These are phyloP conservation scores for Priceomyces carsonii DNA, from an alignment of 805 yeast species.

Conservation along the genomic window DNA sequence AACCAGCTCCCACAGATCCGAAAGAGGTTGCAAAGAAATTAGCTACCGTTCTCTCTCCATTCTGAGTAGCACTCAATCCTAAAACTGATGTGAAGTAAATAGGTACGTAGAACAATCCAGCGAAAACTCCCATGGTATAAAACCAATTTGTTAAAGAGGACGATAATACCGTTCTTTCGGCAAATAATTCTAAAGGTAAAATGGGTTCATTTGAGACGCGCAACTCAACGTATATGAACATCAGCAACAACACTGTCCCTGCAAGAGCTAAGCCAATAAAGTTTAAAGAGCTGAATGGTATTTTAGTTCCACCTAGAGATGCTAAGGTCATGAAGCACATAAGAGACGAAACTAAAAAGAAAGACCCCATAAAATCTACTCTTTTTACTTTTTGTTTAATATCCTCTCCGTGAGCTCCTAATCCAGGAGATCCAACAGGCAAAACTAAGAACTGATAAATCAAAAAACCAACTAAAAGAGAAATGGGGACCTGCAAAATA, in stretches of 20 bases:
- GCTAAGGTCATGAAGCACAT: constrained; percentile 63
- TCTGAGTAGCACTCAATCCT: constrained; percentile 52
- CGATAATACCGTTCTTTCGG: constrained; percentile 59
- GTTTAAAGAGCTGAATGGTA: constrained; percentile 45
- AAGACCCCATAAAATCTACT: constrained; percentile 69
- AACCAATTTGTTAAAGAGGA: constrained; percentile 72
- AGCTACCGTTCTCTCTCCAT: constrained; percentile 60
- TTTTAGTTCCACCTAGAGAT: constrained; percentile 62
- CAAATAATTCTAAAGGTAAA: constrained; percentile 60
- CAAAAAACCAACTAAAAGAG: constrained; percentile 42
- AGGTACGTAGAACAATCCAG: constrained; percentile 70
- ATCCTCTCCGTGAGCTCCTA: constrained; percentile 49
- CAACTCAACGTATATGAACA: constrained; percentile 54
- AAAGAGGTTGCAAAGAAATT: constrained; percentile 67
- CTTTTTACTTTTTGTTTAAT: constrained; percentile 51
- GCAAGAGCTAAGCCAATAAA: constrained; percentile 34
- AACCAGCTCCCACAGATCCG: constrained; percentile 69
- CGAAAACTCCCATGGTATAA: constrained; percentile 64
- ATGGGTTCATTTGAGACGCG: constrained; percentile 62
- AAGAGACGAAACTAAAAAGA: constrained; percentile 57
- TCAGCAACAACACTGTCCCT: constrained; percentile 34
- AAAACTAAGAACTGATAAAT: constrained; percentile 40
- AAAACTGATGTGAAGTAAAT: constrained; percentile 60
- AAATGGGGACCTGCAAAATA: constrained; percentile 41
- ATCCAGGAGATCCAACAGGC: constrained; percentile 58